A percentile compares a stretch with the other conserved stretches of the same genome.
These are phyloP conservation scores for Talaromyces sp. DNA, from an alignment of 2,329 filamentous ascomycete species.

Conservation along the genomic window DNA sequence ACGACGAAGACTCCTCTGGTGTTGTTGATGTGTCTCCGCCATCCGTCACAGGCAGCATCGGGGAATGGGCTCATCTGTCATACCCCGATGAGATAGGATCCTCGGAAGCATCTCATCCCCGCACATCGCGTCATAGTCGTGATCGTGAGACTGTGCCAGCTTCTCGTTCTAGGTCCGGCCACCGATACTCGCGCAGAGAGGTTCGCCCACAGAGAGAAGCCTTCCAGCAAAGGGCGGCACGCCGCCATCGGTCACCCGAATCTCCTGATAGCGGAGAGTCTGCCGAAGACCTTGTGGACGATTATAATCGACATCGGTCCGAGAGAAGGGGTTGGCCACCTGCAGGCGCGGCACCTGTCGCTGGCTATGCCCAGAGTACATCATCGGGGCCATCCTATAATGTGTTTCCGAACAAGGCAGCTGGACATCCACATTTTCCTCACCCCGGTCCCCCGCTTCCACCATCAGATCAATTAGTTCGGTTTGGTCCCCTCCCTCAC, in stretches of 20 bases:
- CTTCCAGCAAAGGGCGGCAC: slow-evolving; percentile 32
- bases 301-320: slow-evolving; percentile 39
- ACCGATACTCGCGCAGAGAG: slow-evolving; percentile 36
- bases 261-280: slow-evolving; percentile 60
- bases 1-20: slow-evolving; percentile 41
- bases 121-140: slow-evolving; percentile 36
- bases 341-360: slow-evolving; percentile 24
- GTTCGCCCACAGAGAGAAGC: slow-evolving; percentile 27
- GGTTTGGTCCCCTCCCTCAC: slow-evolving; percentile 25
- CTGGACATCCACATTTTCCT: slow-evolving; percentile 23
- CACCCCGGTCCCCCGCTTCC: slow-evolving; percentile 24
- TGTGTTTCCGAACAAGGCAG: slow-evolving; percentile 27
- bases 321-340: slow-evolving; percentile 32
- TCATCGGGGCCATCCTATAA: slow-evolving; percentile 38
- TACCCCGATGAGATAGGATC: slow-evolving; percentile 46
- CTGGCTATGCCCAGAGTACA: slow-evolving; percentile 36
- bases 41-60: slow-evolving; percentile 33
- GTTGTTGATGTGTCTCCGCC: slow-evolving; percentile 41
- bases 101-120: slow-evolving; percentile 43
- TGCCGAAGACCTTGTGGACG: slow-evolving; percentile 55
- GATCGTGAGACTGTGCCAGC: slow-evolving; percentile 35
- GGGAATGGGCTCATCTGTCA: slow-evolving; percentile 35
- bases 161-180: slow-evolving; percentile 33
- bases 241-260: slow-evolving; percentile 45
- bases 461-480: slow-evolving; percentile 32